Base-by-base conservation (phyloP, 768 basidiomycete species). In the Auricularia heimuer region DNA sequence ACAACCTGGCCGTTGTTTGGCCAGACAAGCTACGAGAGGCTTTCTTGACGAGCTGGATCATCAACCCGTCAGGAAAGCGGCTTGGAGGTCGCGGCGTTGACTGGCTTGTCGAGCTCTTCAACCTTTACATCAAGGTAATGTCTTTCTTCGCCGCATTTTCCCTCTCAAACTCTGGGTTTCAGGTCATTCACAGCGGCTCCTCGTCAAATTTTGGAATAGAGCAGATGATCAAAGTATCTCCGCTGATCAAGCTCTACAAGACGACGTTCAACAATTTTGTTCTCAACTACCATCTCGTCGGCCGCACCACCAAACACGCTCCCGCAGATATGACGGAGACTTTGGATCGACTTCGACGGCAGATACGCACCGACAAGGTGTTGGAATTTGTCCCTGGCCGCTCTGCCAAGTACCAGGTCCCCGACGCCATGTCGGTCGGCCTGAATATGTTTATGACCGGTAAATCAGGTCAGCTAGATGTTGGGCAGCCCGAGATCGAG, bases 301-400 rank as follows among this genome's bases (percentile, higher is more conserved):
- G 70, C n/a, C 66, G 66, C 8, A 77, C 75, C 0, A 67, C 70
- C 7, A 54, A 61, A 1, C 76, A 79, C 60, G 67, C 68, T 10
- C 65, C 70, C 54, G 71, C 74, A 14, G 64, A 75, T 21, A 73
- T 77, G 73, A 61, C 56, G n/a, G 66, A 65, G 11, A 75, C 73
- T 6, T 70, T 75, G 63, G 35, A 36, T 10, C 63, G 63, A 7
- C 62, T 75, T 33, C 60, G 42, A 1, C 7, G 2, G 2, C 68
- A 74, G 29, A 60, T 73, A 4, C 47, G 47, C 47, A 16, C 7
- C 4, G 47, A 51, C 21, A 51, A 21, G 47, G 16, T 3, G 4
- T 18, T 51, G 47, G 47, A 18, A 18, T 18, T 11, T 16, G 21
- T 4, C 4, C 47, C 47, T 6, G 47, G 47, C 10, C 47, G 47